A percentile compares a stretch with the other conserved stretches of the same genome.
Evolutionary conservation across 495 filamentous ascomycete species (phyloP).

Genomic region (Lepraria neglecta): DNA sequence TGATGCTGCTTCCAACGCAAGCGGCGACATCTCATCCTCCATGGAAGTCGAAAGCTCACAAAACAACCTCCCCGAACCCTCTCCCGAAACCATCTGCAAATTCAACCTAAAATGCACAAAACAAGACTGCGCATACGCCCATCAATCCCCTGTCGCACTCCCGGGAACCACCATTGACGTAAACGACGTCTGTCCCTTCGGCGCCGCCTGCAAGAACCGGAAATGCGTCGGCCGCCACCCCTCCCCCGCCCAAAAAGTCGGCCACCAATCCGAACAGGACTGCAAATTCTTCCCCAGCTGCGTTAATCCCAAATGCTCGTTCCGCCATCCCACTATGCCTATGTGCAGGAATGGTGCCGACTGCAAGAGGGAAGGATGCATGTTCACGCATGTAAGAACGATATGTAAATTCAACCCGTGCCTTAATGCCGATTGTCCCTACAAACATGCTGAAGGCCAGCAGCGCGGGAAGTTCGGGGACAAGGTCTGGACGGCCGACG

Average conservation of each 20-base stretch:
- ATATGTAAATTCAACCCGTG: constrained; percentile 91
- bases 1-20: constrained; percentile 25
- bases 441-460: constrained; percentile 90
- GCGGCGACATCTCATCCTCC: constrained; percentile 43
- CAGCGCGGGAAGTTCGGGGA: constrained; percentile 66
- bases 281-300: constrained; percentile 96
- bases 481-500: constrained; percentile 80
- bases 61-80: constrained; percentile 22
- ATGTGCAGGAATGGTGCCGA: constrained; percentile 91
- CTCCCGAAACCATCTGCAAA: constrained; percentile 50
- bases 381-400: constrained; percentile 76
- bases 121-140: constrained; percentile 82
- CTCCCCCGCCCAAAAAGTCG: constrained; percentile 72
- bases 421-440: constrained; percentile 73
- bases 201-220: constrained; percentile 84
- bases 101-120: constrained; percentile 86
- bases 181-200: constrained; percentile 73
- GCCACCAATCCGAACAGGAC: constrained; percentile 73
- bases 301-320: constrained; percentile 76
- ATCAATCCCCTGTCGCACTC: constrained; percentile 87
- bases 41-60: constrained; percentile 43
- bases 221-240: constrained; percentile 92
- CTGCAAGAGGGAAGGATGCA: constrained; percentile 77
- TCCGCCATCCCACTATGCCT: constrained; percentile 73
- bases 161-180: constrained; percentile 75